Evolutionary conservation across 768 basidiomycete genomes (phyloP).

Genomic region (Boletus reticuloceps): DNA sequence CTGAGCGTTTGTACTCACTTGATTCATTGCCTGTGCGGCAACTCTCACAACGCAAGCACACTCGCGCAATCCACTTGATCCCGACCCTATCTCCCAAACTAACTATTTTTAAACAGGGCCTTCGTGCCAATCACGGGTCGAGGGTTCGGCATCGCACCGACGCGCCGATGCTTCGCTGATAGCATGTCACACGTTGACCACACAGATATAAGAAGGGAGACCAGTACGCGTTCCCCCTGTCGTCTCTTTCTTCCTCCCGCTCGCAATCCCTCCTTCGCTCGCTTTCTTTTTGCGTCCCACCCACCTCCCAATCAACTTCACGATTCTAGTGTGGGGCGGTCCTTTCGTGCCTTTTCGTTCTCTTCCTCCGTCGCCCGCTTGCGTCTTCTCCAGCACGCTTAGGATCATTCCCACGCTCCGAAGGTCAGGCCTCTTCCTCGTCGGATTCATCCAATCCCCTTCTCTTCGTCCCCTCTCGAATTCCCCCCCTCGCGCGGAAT

Average conservation of each 20-base stretch:
- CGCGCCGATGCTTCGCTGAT: background rate
- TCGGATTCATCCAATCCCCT: too few species aligned
- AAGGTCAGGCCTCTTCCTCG: too few species aligned
- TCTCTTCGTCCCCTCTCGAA: too few species aligned
- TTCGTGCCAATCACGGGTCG: background rate
- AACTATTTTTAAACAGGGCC: constrained; percentile 17
- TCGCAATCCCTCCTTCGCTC: background rate
- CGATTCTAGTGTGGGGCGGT: too few species aligned
- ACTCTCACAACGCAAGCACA: constrained; percentile 39
- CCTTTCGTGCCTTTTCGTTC: background rate
- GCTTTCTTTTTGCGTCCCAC: too few species aligned
- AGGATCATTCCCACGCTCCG: too few species aligned
- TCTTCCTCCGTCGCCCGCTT: too few species aligned
- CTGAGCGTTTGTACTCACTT: constrained; percentile 12
- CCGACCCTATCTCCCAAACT: constrained; percentile 41
- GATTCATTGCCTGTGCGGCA: constrained; percentile 39
- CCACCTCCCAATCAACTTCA: too few species aligned
- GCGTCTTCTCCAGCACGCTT: too few species aligned
- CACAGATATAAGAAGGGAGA: background rate
- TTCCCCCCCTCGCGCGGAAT: too few species aligned
- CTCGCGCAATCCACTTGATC: constrained; percentile 41
- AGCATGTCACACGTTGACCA: background rate
- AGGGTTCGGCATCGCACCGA: background rate
- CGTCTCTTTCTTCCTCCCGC: background rate
- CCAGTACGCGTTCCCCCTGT: background rate